Base-by-base conservation (phyloP, 495 filamentous ascomycete genomes). In the Chaetomium tenue region DNA sequence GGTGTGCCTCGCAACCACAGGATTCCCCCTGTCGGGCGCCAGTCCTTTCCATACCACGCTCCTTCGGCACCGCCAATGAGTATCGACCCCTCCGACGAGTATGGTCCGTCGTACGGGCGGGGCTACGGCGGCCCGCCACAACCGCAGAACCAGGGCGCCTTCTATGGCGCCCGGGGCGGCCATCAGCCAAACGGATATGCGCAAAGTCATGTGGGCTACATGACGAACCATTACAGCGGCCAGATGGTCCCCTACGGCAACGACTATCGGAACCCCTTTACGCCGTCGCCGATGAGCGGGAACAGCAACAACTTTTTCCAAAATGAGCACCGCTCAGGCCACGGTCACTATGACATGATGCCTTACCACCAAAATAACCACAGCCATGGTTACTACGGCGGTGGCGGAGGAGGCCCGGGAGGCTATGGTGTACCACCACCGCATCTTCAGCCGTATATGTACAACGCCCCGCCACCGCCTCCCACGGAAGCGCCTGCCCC, bases 31-130 rank as follows among this genome's bases (percentile, higher is more conserved):
- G 40, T 50, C 61, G 78, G 72, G 44, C 77, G 72, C 57, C 75
- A 71, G 64, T 63, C 72, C 15, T 77, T 68, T 64, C 70, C 58
- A 37, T 79, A 73, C 67, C 74, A 73, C 23, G 64, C 67, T 56
- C 76, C 71, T 63, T 67, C 72, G 57, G 74, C 75, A 60, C 70
- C 78, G 66, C 76, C 78, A 65, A 80, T 79, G 77, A 83, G 77
- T 68, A 72, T 78, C 68, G 81, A 83, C 68, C 76, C 75, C 30
- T 75, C 70, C 28, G 75, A 79, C 48, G 80, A 83, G 0, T 77
- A 75, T 67, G 66, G 65, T 39, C 63, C 69, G 47, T 53, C 59
- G 5, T 78, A 75, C 65, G 70, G 69, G 62, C 68, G 74, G 55
- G 65, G 69, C 47, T 63, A 61, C 46, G 64, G 63, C 67, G 68